phyloP scores from a whole-genome alignment of 176 grass and related monocot genomes.

The Sorghum bicolor region DNA sequence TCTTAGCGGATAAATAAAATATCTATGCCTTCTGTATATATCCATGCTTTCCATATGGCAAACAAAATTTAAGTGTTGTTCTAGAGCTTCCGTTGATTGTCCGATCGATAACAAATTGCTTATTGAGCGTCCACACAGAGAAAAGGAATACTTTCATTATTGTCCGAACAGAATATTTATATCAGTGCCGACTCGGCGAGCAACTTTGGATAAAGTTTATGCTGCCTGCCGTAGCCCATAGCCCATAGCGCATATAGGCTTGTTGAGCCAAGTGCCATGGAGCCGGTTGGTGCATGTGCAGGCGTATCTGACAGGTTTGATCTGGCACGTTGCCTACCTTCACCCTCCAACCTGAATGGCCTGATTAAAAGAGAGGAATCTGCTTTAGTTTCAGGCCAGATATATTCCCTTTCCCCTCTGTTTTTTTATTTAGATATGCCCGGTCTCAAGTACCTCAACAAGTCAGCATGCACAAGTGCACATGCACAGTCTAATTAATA shows the following conservation, averaged over 20 bases:
- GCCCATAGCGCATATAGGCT: constrained; percentile 23
- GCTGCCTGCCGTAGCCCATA: neutral
- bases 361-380: neutral
- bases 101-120: neutral
- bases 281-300: constrained; percentile 18
- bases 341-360: neutral
- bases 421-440: neutral
- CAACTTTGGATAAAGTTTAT: constrained; percentile 28
- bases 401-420: neutral
- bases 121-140: neutral
- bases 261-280: constrained; percentile 35
- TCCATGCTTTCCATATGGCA: neutral
- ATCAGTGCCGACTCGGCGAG: neutral
- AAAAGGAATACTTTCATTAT: neutral
- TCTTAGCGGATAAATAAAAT: neutral
- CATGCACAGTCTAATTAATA: neutral
- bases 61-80: neutral
- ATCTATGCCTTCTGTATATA: neutral
- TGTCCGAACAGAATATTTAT: constrained; percentile 1
- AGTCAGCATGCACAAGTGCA: neutral
- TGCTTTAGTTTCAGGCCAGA: neutral
- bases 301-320: neutral
- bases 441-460: neutral
- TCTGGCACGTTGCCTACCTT: constrained; percentile 23
- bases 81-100: neutral